phyloP scores from a whole-genome alignment of 1,284 basidiomycete genomes.

The Fomitiporia mediterranea region DNA sequence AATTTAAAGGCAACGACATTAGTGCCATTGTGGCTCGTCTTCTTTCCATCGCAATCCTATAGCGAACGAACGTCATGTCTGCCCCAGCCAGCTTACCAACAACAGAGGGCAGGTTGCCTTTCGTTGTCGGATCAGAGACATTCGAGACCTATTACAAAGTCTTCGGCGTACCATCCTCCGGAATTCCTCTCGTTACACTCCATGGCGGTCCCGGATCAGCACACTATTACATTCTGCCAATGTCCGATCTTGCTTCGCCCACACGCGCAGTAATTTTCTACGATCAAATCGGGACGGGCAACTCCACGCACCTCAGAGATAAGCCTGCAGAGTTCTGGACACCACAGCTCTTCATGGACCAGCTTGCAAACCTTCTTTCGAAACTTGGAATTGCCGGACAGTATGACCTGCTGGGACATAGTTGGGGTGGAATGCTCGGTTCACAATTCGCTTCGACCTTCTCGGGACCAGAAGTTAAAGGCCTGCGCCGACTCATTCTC shows the following conservation, averaged over 20 bases:
- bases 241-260: conserved; percentile 31
- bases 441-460: conserved; percentile 32
- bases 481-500: conserved; percentile 39
- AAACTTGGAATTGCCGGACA: conserved; percentile 35
- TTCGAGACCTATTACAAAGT: conserved; percentile 45
- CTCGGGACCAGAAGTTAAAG: conserved; percentile 27
- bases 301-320: conserved; percentile 42
- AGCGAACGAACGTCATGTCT: background rate
- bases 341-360: conserved; percentile 39
- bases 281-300: conserved; percentile 45
- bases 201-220: conserved; percentile 43
- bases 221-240: conserved; percentile 36
- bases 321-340: conserved; percentile 44
- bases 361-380: conserved; percentile 41
- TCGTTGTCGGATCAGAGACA: conserved; percentile 29
- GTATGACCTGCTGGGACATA: conserved; percentile 43
- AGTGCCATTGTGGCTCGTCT: no score
- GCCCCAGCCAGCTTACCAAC: background rate
- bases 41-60: no score
- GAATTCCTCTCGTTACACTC: conserved; percentile 37
- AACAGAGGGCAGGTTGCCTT: conserved; percentile 28
- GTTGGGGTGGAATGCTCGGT: conserved; percentile 49
- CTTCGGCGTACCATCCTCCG: conserved; percentile 34
- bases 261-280: conserved; percentile 41
- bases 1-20: no score